phyloP scores from a whole-genome alignment of 257 asterid genomes.

The Solanum appendiculatum region DNA sequence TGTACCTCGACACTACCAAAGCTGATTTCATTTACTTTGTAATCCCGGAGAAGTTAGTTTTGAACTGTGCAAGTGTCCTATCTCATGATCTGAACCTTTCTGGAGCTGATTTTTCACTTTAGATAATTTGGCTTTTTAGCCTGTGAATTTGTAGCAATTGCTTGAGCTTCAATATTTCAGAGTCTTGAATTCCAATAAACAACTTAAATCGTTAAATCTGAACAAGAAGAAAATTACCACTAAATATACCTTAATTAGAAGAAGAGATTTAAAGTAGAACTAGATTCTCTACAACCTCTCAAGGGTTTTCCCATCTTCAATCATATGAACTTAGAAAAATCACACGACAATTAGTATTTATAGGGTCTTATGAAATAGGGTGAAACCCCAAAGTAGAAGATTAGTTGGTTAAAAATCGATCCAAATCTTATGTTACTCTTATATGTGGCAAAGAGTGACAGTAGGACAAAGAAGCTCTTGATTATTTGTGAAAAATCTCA shows the following conservation, averaged over 20 bases:
- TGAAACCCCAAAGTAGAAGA: neutral
- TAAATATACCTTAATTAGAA: neutral
- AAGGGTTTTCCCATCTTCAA: neutral
- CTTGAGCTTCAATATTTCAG: neutral
- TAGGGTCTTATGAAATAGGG: neutral
- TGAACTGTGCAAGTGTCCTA: neutral
- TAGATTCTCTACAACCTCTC: neutral
- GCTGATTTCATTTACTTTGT: neutral
- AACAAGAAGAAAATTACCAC: neutral
- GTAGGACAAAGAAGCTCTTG: neutral
- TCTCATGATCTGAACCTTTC: neutral
- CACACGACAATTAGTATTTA: neutral
- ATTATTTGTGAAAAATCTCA: neutral
- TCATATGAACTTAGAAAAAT: neutral
- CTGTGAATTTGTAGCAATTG: neutral
- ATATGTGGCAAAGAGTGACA: neutral
- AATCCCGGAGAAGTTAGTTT: neutral
- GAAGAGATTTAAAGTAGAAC: neutral
- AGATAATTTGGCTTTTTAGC: neutral
- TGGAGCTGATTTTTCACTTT: neutral
- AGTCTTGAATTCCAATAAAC: neutral
- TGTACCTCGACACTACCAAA: neutral
- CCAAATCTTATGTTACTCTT: neutral
- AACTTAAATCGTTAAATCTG: neutral
- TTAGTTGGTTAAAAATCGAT: neutral